These are phyloP conservation scores for Plasmodium gaboni DNA, from an alignment of 169 alveolate genomes.

Conservation along the genomic window DNA sequence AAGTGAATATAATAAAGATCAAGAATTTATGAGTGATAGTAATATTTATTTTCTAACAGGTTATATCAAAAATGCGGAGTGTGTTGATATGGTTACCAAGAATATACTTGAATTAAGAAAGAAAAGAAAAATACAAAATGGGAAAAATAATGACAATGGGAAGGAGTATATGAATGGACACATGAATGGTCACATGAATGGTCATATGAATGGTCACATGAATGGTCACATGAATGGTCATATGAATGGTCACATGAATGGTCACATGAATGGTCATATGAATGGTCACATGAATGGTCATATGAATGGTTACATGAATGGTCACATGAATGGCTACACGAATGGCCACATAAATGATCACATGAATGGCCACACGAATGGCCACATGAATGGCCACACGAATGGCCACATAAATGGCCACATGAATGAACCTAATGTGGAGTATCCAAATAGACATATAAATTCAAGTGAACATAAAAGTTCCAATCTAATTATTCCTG, in stretches of 20 bases:
- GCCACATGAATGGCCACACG: neutral
- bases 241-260: too few relatives aligned
- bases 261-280: too few relatives aligned
- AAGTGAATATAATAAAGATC: neutral
- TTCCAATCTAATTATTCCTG: too few relatives aligned
- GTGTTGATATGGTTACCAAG: conserved; percentile 35
- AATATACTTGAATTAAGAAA: conserved; percentile 30
- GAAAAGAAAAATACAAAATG: neutral
- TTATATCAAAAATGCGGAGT: conserved; percentile 37
- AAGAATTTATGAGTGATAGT: neutral
- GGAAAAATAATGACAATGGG: too few relatives aligned
- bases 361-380: neutral
- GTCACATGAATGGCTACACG: neutral
- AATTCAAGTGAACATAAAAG: too few relatives aligned
- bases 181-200: neutral
- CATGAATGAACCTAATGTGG: too few relatives aligned
- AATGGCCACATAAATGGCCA: too few relatives aligned
- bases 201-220: too few relatives aligned
- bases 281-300: neutral
- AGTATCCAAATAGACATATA: too few relatives aligned
- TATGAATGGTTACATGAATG: neutral
- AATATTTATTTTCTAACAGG: conserved; percentile 58
- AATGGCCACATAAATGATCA: too few relatives aligned
- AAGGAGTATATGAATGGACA: neutral
- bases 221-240: too few relatives aligned